Base-by-base conservation (phyloP, 73 alveolate genomes). In the Paramecium biaurelia region DNA sequence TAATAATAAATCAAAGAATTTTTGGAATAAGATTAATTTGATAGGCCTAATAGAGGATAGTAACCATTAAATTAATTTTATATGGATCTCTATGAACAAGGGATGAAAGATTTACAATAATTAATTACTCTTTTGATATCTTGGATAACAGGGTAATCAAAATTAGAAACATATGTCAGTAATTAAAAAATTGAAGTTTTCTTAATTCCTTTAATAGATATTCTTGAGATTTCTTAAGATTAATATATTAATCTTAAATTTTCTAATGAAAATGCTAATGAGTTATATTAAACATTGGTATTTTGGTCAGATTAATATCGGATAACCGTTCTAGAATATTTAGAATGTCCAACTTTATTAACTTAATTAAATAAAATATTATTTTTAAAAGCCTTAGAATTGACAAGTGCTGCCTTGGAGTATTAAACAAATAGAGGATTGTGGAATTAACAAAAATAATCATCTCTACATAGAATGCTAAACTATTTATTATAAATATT, bases 21-120 rank as follows among this genome's bases (percentile, higher is more conserved):
- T 18, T 76, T 37, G 4, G 5, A 37, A 20, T 18, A 76, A 37
- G 70, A 76, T 24, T 32, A 76, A n/a, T 32, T 76, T 2, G 72
- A 76, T 15, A 76, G 70, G 38, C 28, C 38, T 14, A 37, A 76
- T 38, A 76, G 89, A 76, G 89, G 89, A 76, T 76, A 76, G 47
- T 5, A 35, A 38, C 21, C 38, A 11, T 41, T 26, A 37, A 76
- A 76, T 74, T 34, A 76, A n/a, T 76, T 76, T 28, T 76, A 38
- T 76, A 35, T 76, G 30, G 43, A 76, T 37, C 68, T 76, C 7
- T 76, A 76, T 42, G 35, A 6, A 38, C 38, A 76, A 41, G 89
- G 72, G n/a, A 37, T 76, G 89, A 76, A 37, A 9, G 89, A 76
- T 38, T n/a, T 76, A 18, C 30, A 76, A 76, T 76, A 38, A 42